phyloP scores from a whole-genome alignment of 163 green algal genomes.

The Volvox carteri region DNA sequence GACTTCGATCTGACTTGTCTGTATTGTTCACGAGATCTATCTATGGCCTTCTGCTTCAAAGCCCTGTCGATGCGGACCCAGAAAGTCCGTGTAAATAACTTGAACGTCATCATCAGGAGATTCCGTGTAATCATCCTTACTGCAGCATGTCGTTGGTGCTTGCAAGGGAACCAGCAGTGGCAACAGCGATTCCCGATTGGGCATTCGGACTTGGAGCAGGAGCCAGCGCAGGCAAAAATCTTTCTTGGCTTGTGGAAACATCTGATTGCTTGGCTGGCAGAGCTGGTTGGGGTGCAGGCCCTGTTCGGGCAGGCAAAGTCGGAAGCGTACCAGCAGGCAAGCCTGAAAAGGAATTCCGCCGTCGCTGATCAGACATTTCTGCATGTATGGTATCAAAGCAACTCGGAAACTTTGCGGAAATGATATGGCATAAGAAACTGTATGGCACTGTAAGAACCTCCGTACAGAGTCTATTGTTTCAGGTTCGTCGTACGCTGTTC shows the following conservation, averaged over 20 bases:
- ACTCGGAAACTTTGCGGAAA: too few relatives aligned
- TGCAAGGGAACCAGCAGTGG: neutral
- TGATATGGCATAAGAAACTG: too few relatives aligned
- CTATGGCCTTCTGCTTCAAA: constrained; percentile 30
- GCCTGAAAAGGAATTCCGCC: constrained; percentile 16
- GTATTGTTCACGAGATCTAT: neutral
- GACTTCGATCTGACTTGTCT: neutral
- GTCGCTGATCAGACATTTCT: constrained; percentile 27
- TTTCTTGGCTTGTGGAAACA: neutral
- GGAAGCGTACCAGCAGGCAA: constrained; percentile 27
- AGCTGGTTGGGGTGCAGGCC: neutral
- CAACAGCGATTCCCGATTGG: neutral
- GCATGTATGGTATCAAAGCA: too few relatives aligned
- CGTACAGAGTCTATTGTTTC: too few relatives aligned
- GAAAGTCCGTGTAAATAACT: neutral
- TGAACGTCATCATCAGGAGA: neutral
- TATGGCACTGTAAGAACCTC: too few relatives aligned
- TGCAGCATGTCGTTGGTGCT: constrained; percentile 34
- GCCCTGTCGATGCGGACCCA: constrained; percentile 7
- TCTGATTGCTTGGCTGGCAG: neutral
- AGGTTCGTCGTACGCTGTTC: too few relatives aligned
- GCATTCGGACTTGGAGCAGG: neutral
- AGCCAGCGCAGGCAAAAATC: neutral
- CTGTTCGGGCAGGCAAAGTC: constrained; percentile 11
- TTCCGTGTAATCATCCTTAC: neutral